Evolutionary conservation across 2,329 filamentous ascomycete species (phyloP).

Genomic region (Penicillium sp.): DNA sequence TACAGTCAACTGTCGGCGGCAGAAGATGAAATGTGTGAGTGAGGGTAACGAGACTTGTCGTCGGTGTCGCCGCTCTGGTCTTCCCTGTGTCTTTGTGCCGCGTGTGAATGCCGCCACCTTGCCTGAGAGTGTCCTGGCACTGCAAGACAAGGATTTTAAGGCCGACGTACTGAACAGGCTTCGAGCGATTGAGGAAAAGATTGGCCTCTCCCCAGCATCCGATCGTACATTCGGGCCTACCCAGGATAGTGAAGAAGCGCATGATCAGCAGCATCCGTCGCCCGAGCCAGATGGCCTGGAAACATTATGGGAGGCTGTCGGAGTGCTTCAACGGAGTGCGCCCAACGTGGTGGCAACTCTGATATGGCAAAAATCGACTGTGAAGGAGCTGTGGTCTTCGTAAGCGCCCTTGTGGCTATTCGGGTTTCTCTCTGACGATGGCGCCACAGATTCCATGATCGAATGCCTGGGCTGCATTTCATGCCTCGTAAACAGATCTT

Average conservation of each 20-base stretch:
- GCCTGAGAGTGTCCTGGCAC: neutral
- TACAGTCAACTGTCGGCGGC: slow-evolving; percentile 11
- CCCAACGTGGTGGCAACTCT: neutral
- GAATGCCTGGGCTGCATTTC: slow-evolving; percentile 15
- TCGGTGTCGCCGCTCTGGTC: slow-evolving; percentile 10
- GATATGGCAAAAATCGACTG: slow-evolving; percentile 3
- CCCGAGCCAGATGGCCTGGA: neutral
- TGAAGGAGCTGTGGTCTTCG: slow-evolving; percentile 9
- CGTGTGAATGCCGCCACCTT: slow-evolving; percentile 5
- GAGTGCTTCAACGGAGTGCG: slow-evolving; percentile 2
- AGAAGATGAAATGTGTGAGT: slow-evolving; percentile 13
- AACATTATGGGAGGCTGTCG: slow-evolving; percentile 5
- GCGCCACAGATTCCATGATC: slow-evolving; percentile 9
- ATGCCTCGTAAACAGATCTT: slow-evolving; percentile 16
- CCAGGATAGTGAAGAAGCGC: neutral
- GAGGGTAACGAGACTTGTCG: slow-evolving; percentile 4
- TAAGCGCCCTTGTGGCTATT: neutral
- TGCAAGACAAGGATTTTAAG: slow-evolving; percentile 1
- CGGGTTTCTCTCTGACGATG: no score
- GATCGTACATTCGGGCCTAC: neutral
- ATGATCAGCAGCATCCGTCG: neutral
- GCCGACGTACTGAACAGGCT: slow-evolving; percentile 5
- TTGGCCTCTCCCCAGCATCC: neutral
- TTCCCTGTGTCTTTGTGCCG: slow-evolving; percentile 9
- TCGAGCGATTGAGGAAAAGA: neutral